Conservation (phyloP, 1,284 basidiomycete genomes). For the Cerrena zonata region DNA sequence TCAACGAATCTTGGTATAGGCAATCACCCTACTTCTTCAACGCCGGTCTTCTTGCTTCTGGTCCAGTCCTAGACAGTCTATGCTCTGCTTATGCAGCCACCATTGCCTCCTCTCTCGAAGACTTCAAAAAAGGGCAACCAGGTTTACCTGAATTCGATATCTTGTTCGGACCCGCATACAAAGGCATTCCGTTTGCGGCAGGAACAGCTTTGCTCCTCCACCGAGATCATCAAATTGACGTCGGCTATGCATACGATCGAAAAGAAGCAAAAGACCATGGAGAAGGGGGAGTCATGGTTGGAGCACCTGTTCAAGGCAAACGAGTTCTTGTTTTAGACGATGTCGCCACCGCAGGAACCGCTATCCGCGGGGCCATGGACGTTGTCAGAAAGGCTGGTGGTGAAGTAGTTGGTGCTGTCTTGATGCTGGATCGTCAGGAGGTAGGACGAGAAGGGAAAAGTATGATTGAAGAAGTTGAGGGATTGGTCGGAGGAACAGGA, state of each 20-base stretch:
- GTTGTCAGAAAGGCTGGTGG: conserved; percentile 66
- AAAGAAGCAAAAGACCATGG: conserved; percentile 97
- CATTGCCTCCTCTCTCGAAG: conserved; percentile 42
- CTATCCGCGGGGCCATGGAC: conserved; percentile 76
- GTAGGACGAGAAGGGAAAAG: conserved; percentile 65
- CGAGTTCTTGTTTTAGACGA: conserved; percentile 89
- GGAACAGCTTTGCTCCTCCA: conserved; percentile 78
- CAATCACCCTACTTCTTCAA: conserved; percentile 97
- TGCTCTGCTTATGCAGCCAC: conserved; percentile 85
- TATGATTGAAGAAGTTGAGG: conserved; percentile 83
- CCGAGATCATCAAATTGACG: conserved; percentile 57
- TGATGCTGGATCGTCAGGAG: conserved; percentile 88
- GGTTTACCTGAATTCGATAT: conserved; percentile 75
- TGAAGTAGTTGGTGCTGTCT: conserved; percentile 84
- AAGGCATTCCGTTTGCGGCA: conserved; percentile 92
- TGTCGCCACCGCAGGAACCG: conserved; percentile 95
- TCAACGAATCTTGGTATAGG: conserved; percentile 33
- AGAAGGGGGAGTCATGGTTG: conserved; percentile 92
- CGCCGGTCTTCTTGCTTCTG: conserved; percentile 82
- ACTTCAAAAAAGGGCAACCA: conserved; percentile 31
- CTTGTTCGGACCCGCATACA: conserved; percentile 96
- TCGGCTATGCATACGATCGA: conserved; percentile 87
- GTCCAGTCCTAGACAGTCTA: conserved; percentile 74
- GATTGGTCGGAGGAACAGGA: conserved; percentile 61
- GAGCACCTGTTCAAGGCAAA: conserved; percentile 74